These are phyloP conservation scores for Trichosporon coremiiforme DNA, from an alignment of 1,284 basidiomycete genomes.

Conservation along the genomic window DNA sequence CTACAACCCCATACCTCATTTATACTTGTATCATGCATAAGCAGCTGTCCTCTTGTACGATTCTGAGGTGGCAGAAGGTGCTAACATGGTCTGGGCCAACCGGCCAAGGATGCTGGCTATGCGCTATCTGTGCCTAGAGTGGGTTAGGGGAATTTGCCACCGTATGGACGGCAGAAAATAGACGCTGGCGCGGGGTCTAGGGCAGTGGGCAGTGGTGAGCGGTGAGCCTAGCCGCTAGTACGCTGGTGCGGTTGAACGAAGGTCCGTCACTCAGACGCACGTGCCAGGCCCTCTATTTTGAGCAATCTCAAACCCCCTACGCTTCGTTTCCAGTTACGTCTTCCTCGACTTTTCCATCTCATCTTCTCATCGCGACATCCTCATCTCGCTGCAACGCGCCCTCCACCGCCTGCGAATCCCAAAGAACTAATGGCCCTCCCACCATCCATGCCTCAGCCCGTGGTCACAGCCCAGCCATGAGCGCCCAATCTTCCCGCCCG, in stretches of 20 bases:
- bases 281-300: conserved; percentile 17
- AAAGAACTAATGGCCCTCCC: not conserved
- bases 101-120: too few relatives aligned
- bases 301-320: not conserved
- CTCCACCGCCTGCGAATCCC: not conserved
- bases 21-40: conserved; percentile 15
- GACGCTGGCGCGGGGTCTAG: not conserved
- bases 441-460: conserved; percentile 3
- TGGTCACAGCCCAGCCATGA: conserved; percentile 12
- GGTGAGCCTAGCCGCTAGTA: too few relatives aligned
- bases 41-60: not conserved
- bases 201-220: not conserved
- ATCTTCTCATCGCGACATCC: not conserved
- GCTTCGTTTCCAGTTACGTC: not conserved
- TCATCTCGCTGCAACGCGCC: not conserved
- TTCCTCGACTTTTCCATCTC: conserved; percentile 12
- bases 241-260: not conserved
- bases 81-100: too few relatives aligned
- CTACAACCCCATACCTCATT: not conserved
- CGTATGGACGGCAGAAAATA: not conserved
- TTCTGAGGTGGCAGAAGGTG: not conserved
- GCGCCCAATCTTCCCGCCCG: conserved; percentile 1
- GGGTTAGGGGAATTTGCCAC: not conserved
- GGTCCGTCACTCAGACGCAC: not conserved
- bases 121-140: not conserved